Base-by-base conservation (phyloP, 176 grass and related monocot genomes). In the Eleusine indica region DNA sequence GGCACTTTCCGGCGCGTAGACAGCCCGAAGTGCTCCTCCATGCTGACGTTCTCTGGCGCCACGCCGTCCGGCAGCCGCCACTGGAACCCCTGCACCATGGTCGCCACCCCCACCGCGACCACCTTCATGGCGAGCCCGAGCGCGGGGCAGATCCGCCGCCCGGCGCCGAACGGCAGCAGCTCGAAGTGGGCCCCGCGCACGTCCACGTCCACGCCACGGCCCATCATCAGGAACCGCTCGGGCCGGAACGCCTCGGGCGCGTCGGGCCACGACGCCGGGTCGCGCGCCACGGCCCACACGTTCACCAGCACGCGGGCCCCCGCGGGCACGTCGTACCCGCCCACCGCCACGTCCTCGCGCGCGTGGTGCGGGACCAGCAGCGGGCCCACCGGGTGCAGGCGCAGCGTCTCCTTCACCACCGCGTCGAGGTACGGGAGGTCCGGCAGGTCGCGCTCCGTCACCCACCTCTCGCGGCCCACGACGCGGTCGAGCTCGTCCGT, bases 391-490 rank as follows among this genome's bases (percentile, higher is more conserved):
- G 84, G 92, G 86, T 94, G 89, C 72, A 94, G 51, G 69, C 87
- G 57, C 87, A 94, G n/a, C 16, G 89, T 89, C 65, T 94, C 89
- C 82, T 94, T 94, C 2, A 94, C 46, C 19, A 94, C 88, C 40
- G 89, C 89, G 58, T 92, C 81, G 21, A 94, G 18, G 89, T 89
- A 94, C 29, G 84, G 87, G 67, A 94, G 89, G 17, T 21, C 15
- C 17, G 62, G 52, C 9, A 90, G 71, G 71, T 94, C 92, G 70
- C n/a, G 15, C 84, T 94, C 92, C 22, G 73, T 48, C 1, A 90
- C 87, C 87, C 89, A 90, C 7, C 84, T 63, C 0, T 25, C 35
- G 4, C 46, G 53, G 7, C 89, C 87, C 1, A 92, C 51, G 2
- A 87, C 89, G 39, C 79, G 81, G 77, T 94, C 89, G 6, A 94